phyloP scores from a whole-genome alignment of 2,329 filamentous ascomycete genomes.

The Ophiocordyceps robertsii region DNA sequence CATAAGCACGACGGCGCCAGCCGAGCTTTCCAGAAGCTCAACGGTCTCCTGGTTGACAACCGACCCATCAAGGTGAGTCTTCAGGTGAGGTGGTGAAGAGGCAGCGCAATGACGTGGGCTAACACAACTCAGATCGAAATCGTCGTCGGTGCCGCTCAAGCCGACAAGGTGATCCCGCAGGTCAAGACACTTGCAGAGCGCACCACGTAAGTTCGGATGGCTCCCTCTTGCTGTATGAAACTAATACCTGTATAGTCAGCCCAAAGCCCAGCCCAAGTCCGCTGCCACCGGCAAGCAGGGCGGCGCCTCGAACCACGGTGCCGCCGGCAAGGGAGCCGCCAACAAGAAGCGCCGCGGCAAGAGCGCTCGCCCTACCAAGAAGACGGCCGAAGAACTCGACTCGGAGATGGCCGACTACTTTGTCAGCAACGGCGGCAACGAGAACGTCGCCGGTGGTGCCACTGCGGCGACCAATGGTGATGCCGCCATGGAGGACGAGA shows the following conservation, averaged over 20 bases:
- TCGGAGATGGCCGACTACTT: slow-evolving; percentile 98
- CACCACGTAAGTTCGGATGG: slow-evolving; percentile 42
- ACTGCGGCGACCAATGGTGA: slow-evolving; percentile 36
- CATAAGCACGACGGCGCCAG: slow-evolving; percentile 65
- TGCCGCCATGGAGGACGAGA: slow-evolving; percentile 55
- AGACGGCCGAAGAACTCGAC: slow-evolving; percentile 91
- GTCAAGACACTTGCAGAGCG: slow-evolving; percentile 70
- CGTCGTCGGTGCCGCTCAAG: slow-evolving; percentile 64
- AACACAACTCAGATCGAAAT: slow-evolving; percentile 61
- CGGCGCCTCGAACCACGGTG: slow-evolving; percentile 28
- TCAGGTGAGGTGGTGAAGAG: background rate
- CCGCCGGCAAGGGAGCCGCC: slow-evolving; percentile 30
- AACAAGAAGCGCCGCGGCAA: slow-evolving; percentile 42
- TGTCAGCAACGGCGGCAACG: slow-evolving; percentile 32
- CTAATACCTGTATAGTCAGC: slow-evolving; percentile 13
- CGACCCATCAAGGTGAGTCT: slow-evolving; percentile 67
- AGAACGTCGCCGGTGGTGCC: slow-evolving; percentile 30
- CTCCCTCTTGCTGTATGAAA: too few relatives aligned
- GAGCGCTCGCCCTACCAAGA: slow-evolving; percentile 57
- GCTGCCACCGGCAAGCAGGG: slow-evolving; percentile 62
- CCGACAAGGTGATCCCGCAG: slow-evolving; percentile 51
- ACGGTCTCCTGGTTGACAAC: slow-evolving; percentile 82
- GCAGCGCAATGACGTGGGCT: slow-evolving; percentile 5
- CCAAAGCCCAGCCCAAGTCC: slow-evolving; percentile 56
- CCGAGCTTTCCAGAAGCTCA: slow-evolving; percentile 71